phyloP scores from a whole-genome alignment of 345 rosid genomes.

The Nephelium lappaceum region DNA sequence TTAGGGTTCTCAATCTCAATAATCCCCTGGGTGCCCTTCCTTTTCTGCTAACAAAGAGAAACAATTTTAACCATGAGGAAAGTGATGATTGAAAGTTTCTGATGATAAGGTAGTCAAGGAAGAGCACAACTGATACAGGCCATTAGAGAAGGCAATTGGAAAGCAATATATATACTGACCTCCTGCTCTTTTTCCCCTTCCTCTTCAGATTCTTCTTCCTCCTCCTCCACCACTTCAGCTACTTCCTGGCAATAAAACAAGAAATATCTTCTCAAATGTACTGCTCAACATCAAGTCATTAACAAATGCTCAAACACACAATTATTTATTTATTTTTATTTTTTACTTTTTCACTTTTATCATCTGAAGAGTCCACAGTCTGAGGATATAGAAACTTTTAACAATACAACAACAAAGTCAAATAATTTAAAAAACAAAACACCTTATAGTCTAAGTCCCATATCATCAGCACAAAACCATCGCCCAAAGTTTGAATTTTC shows the following conservation, averaged over 20 bases:
- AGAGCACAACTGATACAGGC: slow-evolving; percentile 11
- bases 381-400: not conserved
- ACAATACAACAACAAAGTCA: not conserved
- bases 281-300: not conserved
- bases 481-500: not conserved
- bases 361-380: not conserved
- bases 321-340: not conserved
- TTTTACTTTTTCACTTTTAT: not conserved
- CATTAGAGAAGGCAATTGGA: not conserved
- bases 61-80: not conserved
- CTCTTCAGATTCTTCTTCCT: slow-evolving; percentile 43
- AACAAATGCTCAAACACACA: not conserved
- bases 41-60: slow-evolving; percentile 49
- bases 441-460: not conserved
- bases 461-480: not conserved
- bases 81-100: not conserved
- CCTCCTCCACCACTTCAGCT: slow-evolving; percentile 42
- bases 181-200: slow-evolving; percentile 52
- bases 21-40: slow-evolving; percentile 78
- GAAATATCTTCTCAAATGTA: not conserved
- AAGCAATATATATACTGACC: slow-evolving; percentile 32
- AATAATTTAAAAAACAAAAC: slow-evolving; percentile 2
- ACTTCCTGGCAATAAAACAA: slow-evolving; percentile 36
- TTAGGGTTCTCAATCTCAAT: slow-evolving; percentile 94
- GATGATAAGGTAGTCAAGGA: not conserved